phyloP scores from a whole-genome alignment of 805 yeast species.

The Metschnikowia koreensis region DNA sequence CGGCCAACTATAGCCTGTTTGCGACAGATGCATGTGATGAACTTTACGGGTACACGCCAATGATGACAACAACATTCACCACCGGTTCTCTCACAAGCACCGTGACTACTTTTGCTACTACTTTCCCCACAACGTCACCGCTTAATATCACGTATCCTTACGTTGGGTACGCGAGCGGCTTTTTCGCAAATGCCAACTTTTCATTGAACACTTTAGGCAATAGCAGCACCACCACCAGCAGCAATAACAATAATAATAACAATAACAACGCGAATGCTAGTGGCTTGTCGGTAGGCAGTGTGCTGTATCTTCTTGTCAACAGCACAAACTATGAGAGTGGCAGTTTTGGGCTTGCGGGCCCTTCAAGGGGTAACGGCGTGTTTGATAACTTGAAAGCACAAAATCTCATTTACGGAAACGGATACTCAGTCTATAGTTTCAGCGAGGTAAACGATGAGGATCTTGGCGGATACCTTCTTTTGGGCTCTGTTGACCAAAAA shows the following conservation, averaged over 20 bases:
- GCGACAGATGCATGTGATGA: too few relatives aligned
- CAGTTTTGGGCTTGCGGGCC: conserved; percentile 37
- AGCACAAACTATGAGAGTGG: conserved; percentile 23
- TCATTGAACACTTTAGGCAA: neutral
- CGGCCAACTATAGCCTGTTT: too few relatives aligned
- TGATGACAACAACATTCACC: conserved; percentile 11
- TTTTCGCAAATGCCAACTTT: conserved; percentile 25
- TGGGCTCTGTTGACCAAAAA: conserved; percentile 58
- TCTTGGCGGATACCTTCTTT: conserved; percentile 38
- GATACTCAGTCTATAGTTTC: conserved; percentile 35
- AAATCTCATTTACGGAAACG: conserved; percentile 26
- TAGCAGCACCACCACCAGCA: neutral
- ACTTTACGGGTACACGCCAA: neutral
- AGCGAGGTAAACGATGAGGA: conserved; percentile 12
- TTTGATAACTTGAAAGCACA: conserved; percentile 20
- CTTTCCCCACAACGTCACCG: conserved; percentile 16
- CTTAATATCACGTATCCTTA: conserved; percentile 30
- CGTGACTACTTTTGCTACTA: conserved; percentile 4
- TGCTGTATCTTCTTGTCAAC: conserved; percentile 30
- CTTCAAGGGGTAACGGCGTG: conserved; percentile 28
- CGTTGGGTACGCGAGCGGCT: conserved; percentile 28
- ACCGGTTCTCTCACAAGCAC: conserved; percentile 9
- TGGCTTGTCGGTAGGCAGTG: conserved; percentile 17
- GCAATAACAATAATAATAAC: conserved; percentile 17
- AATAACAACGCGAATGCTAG: too few relatives aligned